These are phyloP conservation scores for Carallia brachiata DNA, from an alignment of 345 rosid species.

Conservation along the genomic window DNA sequence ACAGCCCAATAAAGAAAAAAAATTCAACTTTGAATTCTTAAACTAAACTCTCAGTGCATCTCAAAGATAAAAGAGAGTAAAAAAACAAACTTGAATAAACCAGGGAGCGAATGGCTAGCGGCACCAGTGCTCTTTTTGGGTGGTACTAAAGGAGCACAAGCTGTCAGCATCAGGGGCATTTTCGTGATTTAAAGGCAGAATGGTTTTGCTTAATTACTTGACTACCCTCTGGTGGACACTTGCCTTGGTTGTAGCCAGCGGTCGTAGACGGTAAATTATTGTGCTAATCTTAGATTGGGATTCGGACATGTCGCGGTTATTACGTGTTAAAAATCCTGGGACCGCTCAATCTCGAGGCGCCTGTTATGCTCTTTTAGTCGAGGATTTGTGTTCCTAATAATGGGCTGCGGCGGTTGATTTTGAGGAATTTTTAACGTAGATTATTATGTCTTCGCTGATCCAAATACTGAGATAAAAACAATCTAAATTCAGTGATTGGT, in stretches of 20 bases:
- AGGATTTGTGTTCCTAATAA: too few relatives aligned
- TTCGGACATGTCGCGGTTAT: constrained; percentile 14
- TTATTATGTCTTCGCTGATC: too few relatives aligned
- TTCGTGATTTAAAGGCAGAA: neutral
- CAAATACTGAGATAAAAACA: too few relatives aligned
- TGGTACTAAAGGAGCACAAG: neutral
- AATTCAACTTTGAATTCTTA: neutral
- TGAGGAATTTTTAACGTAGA: too few relatives aligned
- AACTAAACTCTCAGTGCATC: too few relatives aligned
- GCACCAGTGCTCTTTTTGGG: too few relatives aligned
- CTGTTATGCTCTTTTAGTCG: too few relatives aligned
- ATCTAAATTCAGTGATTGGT: too few relatives aligned
- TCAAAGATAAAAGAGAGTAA: too few relatives aligned
- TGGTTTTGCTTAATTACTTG: neutral
- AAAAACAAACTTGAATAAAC: neutral
- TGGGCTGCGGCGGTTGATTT: too few relatives aligned
- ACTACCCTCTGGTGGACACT: neutral
- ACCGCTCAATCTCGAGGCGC: constrained; percentile 11
- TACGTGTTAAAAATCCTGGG: neutral
- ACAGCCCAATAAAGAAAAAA: neutral
- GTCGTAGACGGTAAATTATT: neutral
- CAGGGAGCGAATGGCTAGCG: neutral
- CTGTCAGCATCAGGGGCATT: constrained; percentile 7
- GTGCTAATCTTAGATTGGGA: neutral
- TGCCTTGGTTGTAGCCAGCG: neutral